A percentile compares a stretch with the other conserved stretches of the same genome.
Conservation (phyloP, 805 yeast genomes). For the Metschnikowia colocasiae region DNA sequence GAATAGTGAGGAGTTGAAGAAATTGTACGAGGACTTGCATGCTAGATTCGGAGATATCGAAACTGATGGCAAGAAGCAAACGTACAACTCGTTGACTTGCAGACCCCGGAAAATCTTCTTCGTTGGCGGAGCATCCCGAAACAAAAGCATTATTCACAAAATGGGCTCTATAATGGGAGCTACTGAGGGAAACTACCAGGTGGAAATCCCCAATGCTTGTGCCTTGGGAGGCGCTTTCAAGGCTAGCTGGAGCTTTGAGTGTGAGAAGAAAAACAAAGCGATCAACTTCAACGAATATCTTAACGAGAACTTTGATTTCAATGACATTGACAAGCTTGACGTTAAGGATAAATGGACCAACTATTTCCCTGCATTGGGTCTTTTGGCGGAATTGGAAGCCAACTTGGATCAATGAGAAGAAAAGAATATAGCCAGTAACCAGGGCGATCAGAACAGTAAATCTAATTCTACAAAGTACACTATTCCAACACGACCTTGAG, state of each 20-base stretch:
- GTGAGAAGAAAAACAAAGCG: slow-evolving; percentile 32
- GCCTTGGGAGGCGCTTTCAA: slow-evolving; percentile 89
- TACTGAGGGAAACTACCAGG: slow-evolving; percentile 58
- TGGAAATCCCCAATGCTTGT: slow-evolving; percentile 84
- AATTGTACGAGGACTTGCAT: slow-evolving; percentile 26
- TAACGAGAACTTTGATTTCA: slow-evolving; percentile 37
- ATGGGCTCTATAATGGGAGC: slow-evolving; percentile 73
- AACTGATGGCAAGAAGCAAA: slow-evolving; percentile 51
- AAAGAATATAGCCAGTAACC: background rate
- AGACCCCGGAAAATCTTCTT: slow-evolving; percentile 69
- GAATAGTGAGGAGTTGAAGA: slow-evolving; percentile 8
- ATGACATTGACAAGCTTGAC: slow-evolving; percentile 41
- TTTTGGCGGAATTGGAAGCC: slow-evolving; percentile 46
- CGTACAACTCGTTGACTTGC: slow-evolving; percentile 40
- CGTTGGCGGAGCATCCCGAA: slow-evolving; percentile 87
- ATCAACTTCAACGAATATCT: slow-evolving; percentile 43
- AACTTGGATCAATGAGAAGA: slow-evolving; percentile 9
- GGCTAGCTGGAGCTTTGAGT: slow-evolving; percentile 65
- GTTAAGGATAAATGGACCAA: slow-evolving; percentile 45
- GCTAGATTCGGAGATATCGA: slow-evolving; percentile 39
- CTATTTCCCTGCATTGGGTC: slow-evolving; percentile 51
- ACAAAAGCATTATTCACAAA: slow-evolving; percentile 60
- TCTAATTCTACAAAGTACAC: no score
- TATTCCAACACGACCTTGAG: background rate
- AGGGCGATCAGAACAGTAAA: background rate